Evolutionary conservation across 768 basidiomycete genomes (phyloP).

Genomic region (Leucocoprinus leucothites): DNA sequence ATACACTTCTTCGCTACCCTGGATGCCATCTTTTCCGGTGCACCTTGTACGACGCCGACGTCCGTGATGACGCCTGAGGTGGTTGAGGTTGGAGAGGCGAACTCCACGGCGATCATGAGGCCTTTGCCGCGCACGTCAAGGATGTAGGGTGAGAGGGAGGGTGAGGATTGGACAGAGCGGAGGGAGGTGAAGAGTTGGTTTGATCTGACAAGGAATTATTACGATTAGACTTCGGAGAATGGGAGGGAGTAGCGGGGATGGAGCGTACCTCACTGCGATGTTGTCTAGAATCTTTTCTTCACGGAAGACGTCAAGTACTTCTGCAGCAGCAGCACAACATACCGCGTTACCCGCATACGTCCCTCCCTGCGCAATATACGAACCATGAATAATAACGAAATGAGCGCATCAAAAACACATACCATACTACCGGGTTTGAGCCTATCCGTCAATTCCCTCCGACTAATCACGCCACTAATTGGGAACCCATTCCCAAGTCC

Average conservation of each 20-base stretch:
- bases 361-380: too few relatives aligned
- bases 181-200: constrained; percentile 67
- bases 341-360: constrained; percentile 94
- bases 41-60: constrained; percentile 39
- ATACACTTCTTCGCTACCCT: constrained; percentile 77
- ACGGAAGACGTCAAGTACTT: constrained; percentile 72
- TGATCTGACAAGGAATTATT: constrained; percentile 41
- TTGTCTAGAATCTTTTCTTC: constrained; percentile 84
- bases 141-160: constrained; percentile 53
- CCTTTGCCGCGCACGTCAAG: constrained; percentile 88
- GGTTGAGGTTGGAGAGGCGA: constrained; percentile 56
- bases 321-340: constrained; percentile 86
- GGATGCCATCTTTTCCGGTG: constrained; percentile 52
- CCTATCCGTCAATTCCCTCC: constrained; percentile 78
- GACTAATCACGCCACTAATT: constrained; percentile 78
- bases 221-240: not conserved
- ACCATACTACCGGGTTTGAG: constrained; percentile 82
- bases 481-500: constrained; percentile 94
- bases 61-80: constrained; percentile 24
- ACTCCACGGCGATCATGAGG: constrained; percentile 86
- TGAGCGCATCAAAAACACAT: constrained; percentile 15
- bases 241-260: constrained; percentile 8
- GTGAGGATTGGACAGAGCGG: constrained; percentile 50
- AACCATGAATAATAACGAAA: too few relatives aligned
- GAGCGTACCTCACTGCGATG: constrained; percentile 59